phyloP scores from a whole-genome alignment of 2,329 filamentous ascomycete genomes.

The Hyphodiscus sp. region DNA sequence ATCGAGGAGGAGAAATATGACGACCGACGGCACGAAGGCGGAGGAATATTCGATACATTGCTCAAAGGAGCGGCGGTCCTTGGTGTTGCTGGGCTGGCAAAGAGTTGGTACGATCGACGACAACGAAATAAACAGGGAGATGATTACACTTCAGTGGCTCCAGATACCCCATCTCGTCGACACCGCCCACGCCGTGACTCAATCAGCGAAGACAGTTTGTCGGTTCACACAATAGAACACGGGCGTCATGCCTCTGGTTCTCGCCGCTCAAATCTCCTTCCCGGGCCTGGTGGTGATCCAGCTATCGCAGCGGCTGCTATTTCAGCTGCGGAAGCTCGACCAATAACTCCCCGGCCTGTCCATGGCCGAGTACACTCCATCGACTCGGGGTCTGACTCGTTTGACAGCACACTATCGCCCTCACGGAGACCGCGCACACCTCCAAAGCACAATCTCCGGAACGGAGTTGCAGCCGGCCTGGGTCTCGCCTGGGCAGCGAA shows the following conservation, averaged over 20 bases:
- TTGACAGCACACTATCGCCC: conserved; percentile 49
- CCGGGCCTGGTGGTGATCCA: conserved; percentile 40
- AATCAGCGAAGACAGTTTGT: conserved; percentile 39
- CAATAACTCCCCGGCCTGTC: conserved; percentile 31
- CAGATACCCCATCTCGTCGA: conserved; percentile 50
- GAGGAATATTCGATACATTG: conserved; percentile 55
- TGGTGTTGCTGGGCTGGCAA: conserved; percentile 56
- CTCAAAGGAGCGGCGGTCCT: conserved; percentile 54
- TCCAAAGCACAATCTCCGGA: conserved; percentile 34
- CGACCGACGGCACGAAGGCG: conserved; percentile 34
- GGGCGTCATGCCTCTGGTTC: conserved; percentile 31
- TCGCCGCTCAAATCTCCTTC: conserved; percentile 33
- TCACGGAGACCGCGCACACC: conserved; percentile 46
- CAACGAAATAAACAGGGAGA: conserved; percentile 41
- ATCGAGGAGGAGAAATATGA: conserved; percentile 56
- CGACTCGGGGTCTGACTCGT: conserved; percentile 44
- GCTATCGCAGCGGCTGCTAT: conserved; percentile 39
- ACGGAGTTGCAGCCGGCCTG: conserved; percentile 50
- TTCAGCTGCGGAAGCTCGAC: conserved; percentile 39
- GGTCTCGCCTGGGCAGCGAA: conserved; percentile 64
- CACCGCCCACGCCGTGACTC: conserved; percentile 34
- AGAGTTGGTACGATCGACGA: conserved; percentile 50
- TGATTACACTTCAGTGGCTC: conserved; percentile 57
- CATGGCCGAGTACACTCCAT: conserved; percentile 41
- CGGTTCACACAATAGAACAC: conserved; percentile 21